phyloP scores from a whole-genome alignment of 176 grass and related monocot genomes.

The Eleusine indica region DNA sequence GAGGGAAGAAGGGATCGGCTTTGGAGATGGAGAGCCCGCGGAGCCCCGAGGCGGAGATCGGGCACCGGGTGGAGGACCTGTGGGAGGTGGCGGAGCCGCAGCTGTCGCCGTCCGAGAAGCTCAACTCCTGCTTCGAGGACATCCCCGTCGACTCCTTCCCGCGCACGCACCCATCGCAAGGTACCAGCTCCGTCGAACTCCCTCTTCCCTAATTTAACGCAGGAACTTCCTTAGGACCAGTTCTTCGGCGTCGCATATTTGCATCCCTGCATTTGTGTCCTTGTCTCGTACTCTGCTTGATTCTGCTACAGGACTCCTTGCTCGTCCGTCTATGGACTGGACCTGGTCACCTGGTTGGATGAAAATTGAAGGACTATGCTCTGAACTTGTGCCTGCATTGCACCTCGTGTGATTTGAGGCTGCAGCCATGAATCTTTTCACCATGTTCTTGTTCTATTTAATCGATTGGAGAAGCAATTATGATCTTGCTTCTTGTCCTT shows the following conservation, averaged over 20 bases:
- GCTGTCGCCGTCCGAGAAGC: slow-evolving; percentile 90
- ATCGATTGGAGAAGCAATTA: neutral
- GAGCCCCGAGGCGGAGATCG: slow-evolving; percentile 93
- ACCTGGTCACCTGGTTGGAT: neutral
- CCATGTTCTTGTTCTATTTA: neutral
- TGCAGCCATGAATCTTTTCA: neutral
- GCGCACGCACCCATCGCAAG: slow-evolving; percentile 52
- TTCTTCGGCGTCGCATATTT: neutral
- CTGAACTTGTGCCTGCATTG: neutral
- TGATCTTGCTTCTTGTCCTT: neutral
- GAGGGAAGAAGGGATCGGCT: neutral
- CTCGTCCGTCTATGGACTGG: neutral
- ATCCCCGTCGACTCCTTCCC: slow-evolving; percentile 82
- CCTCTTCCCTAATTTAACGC: neutral
- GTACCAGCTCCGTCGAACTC: neutral
- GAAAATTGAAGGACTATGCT: neutral
- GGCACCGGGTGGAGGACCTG: slow-evolving; percentile 82
- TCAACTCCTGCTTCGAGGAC: slow-evolving; percentile 96
- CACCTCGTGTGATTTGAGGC: neutral
- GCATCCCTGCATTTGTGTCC: neutral
- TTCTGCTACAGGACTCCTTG: neutral
- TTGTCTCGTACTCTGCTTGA: neutral
- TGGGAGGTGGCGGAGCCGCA: slow-evolving; percentile 94
- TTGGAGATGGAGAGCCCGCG: slow-evolving; percentile 68
- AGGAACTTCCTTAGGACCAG: neutral